Conservation (phyloP, 306 rosid genomes). For the Ammopiptanthus mongolicus region DNA sequence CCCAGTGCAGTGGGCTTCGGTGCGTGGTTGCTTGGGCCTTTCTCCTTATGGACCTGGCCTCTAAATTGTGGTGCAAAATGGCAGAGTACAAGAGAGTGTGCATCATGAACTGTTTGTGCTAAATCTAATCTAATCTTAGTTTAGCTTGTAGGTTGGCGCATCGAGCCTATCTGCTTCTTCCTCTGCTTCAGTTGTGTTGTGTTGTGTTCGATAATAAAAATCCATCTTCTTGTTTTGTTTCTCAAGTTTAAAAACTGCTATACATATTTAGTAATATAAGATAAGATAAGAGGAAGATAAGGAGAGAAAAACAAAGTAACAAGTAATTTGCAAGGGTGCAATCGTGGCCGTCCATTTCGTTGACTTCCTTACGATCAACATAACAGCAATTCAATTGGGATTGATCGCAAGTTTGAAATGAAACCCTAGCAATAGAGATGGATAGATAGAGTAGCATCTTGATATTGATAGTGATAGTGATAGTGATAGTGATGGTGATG, state of each 20-base stretch:
- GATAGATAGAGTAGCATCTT: not conserved
- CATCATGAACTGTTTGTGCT: too few species aligned
- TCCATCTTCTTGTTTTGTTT: too few species aligned
- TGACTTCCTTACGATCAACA: slow-evolving; percentile 20
- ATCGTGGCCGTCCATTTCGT: slow-evolving; percentile 38
- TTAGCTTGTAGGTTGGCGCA: too few species aligned
- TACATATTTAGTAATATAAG: too few species aligned
- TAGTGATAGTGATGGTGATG: not conserved
- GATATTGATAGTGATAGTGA: not conserved
- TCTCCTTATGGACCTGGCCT: not conserved
- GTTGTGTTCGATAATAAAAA: too few species aligned
- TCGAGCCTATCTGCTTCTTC: too few species aligned
- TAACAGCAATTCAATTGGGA: not conserved
- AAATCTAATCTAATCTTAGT: too few species aligned
- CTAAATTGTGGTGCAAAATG: too few species aligned
- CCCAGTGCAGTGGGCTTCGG: not conserved
- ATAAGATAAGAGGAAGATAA: not conserved
- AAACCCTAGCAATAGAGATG: not conserved
- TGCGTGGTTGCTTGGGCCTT: not conserved
- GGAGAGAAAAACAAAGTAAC: not conserved
- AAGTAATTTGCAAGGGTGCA: not conserved
- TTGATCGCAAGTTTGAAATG: too few species aligned
- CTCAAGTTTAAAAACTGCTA: too few species aligned
- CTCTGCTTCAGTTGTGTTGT: too few species aligned
- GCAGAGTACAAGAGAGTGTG: too few species aligned